Evolutionary conservation across 2,329 filamentous ascomycete genomes (phyloP).

Genomic region (Colletotrichum plurivorum): DNA sequence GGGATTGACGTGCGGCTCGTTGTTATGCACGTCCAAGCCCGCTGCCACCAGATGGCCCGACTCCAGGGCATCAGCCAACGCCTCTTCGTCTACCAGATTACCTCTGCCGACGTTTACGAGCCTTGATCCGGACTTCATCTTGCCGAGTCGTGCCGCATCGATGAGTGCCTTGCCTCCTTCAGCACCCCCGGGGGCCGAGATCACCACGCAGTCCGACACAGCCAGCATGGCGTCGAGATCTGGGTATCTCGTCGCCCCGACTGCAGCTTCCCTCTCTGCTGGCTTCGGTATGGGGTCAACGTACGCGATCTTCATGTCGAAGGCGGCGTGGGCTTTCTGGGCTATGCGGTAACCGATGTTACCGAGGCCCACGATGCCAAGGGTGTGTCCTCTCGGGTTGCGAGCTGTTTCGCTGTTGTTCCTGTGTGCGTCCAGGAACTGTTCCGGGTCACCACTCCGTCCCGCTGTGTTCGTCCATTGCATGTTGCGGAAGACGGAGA

Average conservation of each 20-base stretch:
- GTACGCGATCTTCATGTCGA: slow-evolving; percentile 72
- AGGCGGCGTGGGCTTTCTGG: slow-evolving; percentile 65
- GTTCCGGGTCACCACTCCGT: slow-evolving; percentile 55
- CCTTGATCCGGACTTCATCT: slow-evolving; percentile 65
- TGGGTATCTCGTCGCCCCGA: slow-evolving; percentile 59
- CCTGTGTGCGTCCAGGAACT: slow-evolving; percentile 66
- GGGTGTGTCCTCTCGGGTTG: slow-evolving; percentile 67
- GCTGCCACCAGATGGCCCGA: slow-evolving; percentile 35
- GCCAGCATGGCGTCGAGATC: slow-evolving; percentile 62
- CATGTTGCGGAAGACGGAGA: slow-evolving; percentile 71
- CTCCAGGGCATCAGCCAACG: slow-evolving; percentile 39
- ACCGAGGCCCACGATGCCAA: slow-evolving; percentile 74
- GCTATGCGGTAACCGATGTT: slow-evolving; percentile 69
- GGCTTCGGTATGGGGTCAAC: slow-evolving; percentile 61
- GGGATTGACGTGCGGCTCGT: slow-evolving; percentile 62
- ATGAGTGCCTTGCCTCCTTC: slow-evolving; percentile 57
- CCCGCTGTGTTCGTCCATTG: slow-evolving; percentile 68
- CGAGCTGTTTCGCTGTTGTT: slow-evolving; percentile 66
- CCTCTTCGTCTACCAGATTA: slow-evolving; percentile 38
- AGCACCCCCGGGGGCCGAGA: slow-evolving; percentile 63
- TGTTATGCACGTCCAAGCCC: slow-evolving; percentile 50
- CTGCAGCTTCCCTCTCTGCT: slow-evolving; percentile 55
- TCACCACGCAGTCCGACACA: slow-evolving; percentile 62
- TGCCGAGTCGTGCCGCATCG: slow-evolving; percentile 53
- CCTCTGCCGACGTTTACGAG: slow-evolving; percentile 69